Base-by-base conservation (phyloP, 2,329 filamentous ascomycete genomes). In the Phyllosticta citriasiana region DNA sequence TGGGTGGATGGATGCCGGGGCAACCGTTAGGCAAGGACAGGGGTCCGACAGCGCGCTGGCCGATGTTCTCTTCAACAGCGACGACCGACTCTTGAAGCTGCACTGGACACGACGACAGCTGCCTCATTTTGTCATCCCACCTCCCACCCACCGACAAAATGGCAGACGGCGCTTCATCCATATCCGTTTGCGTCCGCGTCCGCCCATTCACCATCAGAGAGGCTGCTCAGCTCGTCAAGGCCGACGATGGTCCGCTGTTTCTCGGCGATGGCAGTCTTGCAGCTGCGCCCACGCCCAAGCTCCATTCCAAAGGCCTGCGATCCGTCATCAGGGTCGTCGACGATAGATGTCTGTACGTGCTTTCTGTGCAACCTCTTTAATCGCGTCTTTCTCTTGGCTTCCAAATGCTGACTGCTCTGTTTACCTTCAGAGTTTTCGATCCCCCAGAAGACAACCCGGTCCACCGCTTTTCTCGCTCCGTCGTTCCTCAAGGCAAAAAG, bases 261-360 rank as follows among this genome's bases (percentile, higher is more conserved):
- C 83, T 99, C n/a, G 94, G 94, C 64, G 94, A 99, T 73, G 94
- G 94, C 63, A 97, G 93, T 19, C 81, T 99, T 61, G 94, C 94
- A n/a, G 88, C 85, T 54, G 87, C 83, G 14, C 91, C 93, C 0
- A 83, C 90, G 1, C 92, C 92, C 0, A 96, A 93, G 71, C 82
- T 96, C 33, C 85, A 88, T 64, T 86, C 89, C 67, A 91, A 92
- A 69, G 94, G 95, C 7, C 86, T 99, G 61, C 83, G 92, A 68
- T 87, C 90, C 1, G 91, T 99, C 59, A 89, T 99, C 77, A 97
- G 97, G 76, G 92, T 99, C 22, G 84, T 99, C 59, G 95, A 99
- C 71, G 92, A 97, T 72, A 89, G 89, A 70, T 97, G 94, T 78
- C 78, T 99, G 94, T 97, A 83, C 27, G 33, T 24, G 54, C 12